phyloP scores from a whole-genome alignment of 140 eudicot species.

The Cichorium intybus region DNA sequence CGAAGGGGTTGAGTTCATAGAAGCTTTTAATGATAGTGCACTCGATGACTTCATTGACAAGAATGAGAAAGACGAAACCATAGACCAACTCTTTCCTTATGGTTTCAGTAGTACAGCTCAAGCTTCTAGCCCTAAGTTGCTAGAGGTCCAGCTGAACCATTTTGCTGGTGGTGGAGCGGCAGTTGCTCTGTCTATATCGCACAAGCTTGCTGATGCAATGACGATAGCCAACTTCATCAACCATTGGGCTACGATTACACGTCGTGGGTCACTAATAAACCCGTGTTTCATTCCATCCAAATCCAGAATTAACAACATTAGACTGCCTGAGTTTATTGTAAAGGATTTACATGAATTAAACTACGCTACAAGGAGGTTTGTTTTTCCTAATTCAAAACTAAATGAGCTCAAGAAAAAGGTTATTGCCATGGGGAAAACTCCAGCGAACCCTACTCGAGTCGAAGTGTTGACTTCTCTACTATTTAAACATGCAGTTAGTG shows the following conservation, averaged over 20 bases:
- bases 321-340: not conserved
- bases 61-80: not conserved
- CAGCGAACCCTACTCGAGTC: constrained; percentile 10
- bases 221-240: constrained; percentile 2
- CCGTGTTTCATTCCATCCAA: not conserved
- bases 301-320: no score
- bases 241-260: constrained; percentile 29
- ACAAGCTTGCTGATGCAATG: constrained; percentile 7
- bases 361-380: not conserved
- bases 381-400: constrained; percentile 5
- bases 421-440: not conserved
- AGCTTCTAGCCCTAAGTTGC: not conserved
- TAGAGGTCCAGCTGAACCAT: constrained; percentile 14
- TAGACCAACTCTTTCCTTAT: constrained; percentile 7
- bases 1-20: constrained; percentile 28
- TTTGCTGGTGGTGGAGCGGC: constrained; percentile 12
- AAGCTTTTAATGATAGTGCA: constrained; percentile 15
- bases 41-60: not conserved
- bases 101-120: not conserved
- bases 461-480: constrained; percentile 2
- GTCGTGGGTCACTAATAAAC: not conserved
- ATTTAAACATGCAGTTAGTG: not conserved
- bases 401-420: constrained; percentile 7
- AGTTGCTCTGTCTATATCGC: not conserved
- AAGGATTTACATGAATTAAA: not conserved